A percentile compares a stretch with the other conserved stretches of the same genome.
phyloP scores from a whole-genome alignment of 2,329 filamentous ascomycete species.

The Thermomyces lanuginosus region DNA sequence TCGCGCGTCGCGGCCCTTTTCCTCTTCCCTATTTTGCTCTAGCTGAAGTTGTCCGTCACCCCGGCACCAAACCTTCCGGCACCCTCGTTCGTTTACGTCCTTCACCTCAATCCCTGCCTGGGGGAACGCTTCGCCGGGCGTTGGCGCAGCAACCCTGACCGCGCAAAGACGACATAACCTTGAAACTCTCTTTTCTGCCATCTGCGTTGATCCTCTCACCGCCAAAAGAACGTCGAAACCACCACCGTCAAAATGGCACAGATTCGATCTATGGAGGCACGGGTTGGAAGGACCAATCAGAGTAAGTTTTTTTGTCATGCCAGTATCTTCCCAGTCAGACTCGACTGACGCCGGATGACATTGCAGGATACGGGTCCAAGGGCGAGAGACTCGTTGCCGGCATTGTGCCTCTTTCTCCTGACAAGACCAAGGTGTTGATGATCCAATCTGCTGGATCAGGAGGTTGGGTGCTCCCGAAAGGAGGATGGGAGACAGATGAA shows the following conservation, averaged over 20 bases:
- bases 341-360: no score
- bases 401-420: conserved; percentile 72
- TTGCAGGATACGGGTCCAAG: conserved; percentile 72
- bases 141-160: no score
- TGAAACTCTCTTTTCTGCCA: not conserved
- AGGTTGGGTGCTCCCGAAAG: conserved; percentile 94
- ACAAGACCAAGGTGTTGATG: conserved; percentile 76
- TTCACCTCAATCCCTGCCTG: no score
- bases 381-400: conserved; percentile 92
- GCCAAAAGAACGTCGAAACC: no score
- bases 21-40: no score
- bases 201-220: not conserved
- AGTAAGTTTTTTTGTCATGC: conserved; percentile 32
- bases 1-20: no score
- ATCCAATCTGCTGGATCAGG: conserved; percentile 84
- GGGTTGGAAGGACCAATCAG: conserved; percentile 33
- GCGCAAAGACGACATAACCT: no score
- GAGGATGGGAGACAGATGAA: conserved; percentile 94
- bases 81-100: no score
- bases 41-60: no score
- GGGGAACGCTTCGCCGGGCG: no score
- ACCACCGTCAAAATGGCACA: conserved; percentile 20
- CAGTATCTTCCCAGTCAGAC: no score
- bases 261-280: conserved; percentile 31
- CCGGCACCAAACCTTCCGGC: no score